A percentile compares a stretch with the other conserved stretches of the same genome.
phyloP scores from a whole-genome alignment of 495 filamentous ascomycete genomes.

The Penicillium pulvis region DNA sequence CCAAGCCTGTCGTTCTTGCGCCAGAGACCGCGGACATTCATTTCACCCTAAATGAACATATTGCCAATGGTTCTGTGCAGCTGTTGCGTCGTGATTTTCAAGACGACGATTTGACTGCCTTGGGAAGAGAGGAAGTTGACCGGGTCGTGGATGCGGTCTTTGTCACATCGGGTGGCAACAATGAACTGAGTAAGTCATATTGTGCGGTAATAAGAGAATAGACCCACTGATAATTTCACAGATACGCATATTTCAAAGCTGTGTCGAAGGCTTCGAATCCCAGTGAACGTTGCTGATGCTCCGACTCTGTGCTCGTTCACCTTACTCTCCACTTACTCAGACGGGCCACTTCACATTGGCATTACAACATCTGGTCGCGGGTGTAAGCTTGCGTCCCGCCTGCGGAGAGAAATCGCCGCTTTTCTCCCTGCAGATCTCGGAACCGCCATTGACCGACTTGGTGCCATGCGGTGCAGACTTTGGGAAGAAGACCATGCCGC shows the following conservation, averaged over 20 bases:
- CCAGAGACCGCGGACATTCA: constrained; percentile 64
- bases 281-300: constrained; percentile 89
- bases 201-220: not conserved
- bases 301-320: constrained; percentile 89
- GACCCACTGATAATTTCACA: constrained; percentile 23
- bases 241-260: constrained; percentile 69
- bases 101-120: constrained; percentile 70
- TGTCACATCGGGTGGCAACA: constrained; percentile 65
- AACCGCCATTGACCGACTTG: constrained; percentile 74
- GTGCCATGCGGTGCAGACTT: constrained; percentile 71
- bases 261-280: constrained; percentile 80
- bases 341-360: constrained; percentile 92
- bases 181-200: constrained; percentile 50
- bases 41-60: constrained; percentile 69
- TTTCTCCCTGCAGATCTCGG: constrained; percentile 81
- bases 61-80: constrained; percentile 70
- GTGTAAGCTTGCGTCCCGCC: constrained; percentile 90
- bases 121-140: constrained; percentile 80
- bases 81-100: constrained; percentile 71
- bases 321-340: constrained; percentile 81
- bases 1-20: constrained; percentile 81
- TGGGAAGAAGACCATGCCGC: constrained; percentile 76
- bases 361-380: constrained; percentile 95
- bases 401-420: constrained; percentile 83
- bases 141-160: constrained; percentile 88